These are phyloP conservation scores for Pythium aquatile DNA, from an alignment of 352 stramenopile species.

Conservation along the genomic window DNA sequence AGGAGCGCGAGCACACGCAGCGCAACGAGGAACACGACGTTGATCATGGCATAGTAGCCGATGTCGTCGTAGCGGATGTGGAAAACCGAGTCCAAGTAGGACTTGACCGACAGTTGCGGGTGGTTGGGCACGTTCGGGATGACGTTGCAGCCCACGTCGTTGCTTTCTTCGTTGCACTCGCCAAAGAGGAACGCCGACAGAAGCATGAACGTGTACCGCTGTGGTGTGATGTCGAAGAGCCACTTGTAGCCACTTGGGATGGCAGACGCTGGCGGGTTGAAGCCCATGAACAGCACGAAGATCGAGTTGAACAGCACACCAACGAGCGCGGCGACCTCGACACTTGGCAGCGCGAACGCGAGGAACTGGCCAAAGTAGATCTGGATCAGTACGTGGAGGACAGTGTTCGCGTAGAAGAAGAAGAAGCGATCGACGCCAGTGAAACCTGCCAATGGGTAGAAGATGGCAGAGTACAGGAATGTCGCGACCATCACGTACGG, in stretches of 20 bases:
- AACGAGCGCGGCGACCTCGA: conserved; percentile 43
- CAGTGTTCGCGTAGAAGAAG: conserved; percentile 64
- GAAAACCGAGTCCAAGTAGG: conserved; percentile 48
- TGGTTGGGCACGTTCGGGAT: conserved; percentile 36
- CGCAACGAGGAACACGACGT: conserved; percentile 50
- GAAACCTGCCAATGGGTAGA: conserved; percentile 72
- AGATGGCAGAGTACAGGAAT: conserved; percentile 52
- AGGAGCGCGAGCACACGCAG: conserved; percentile 37
- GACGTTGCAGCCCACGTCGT: conserved; percentile 39
- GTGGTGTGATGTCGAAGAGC: conserved; percentile 41
- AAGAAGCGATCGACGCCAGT: conserved; percentile 34
- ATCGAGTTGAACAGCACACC: conserved; percentile 46
- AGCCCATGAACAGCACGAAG: conserved; percentile 58
- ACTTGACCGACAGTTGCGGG: conserved; percentile 42
- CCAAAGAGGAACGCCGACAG: conserved; percentile 38
- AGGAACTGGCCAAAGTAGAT: conserved; percentile 81
- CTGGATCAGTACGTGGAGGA: conserved; percentile 50
- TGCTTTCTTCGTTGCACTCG: conserved; percentile 30
- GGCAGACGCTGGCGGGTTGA: conserved; percentile 31
- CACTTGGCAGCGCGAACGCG: conserved; percentile 42
- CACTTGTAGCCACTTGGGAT: conserved; percentile 36
- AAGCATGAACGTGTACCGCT: conserved; percentile 38
- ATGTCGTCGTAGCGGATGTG: conserved; percentile 40
- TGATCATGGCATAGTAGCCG: conserved; percentile 30
- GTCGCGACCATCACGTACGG: conserved; percentile 39